These are phyloP conservation scores for Serpula lacrymans DNA, from an alignment of 768 basidiomycete genomes.

Conservation along the genomic window DNA sequence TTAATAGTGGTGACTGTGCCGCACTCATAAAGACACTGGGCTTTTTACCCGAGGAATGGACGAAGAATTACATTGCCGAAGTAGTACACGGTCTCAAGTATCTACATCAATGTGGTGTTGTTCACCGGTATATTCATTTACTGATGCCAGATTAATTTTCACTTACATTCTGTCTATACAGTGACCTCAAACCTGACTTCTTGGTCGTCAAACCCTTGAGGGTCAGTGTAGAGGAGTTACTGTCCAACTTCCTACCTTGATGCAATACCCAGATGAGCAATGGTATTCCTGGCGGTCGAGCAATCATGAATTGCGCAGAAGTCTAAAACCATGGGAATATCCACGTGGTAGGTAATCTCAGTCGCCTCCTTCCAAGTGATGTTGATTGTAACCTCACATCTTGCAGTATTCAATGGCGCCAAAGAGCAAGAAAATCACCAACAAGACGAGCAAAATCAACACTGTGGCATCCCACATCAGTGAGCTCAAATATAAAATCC, in stretches of 20 bases:
- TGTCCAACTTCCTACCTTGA: conserved; percentile 53
- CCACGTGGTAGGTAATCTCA: too few relatives aligned
- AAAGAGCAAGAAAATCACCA: too few relatives aligned
- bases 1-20: conserved; percentile 97
- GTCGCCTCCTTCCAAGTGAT: too few relatives aligned
- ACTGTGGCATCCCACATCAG: too few relatives aligned
- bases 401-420: too few relatives aligned
- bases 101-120: conserved; percentile 91
- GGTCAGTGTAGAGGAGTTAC: conserved; percentile 69
- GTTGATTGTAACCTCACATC: too few relatives aligned
- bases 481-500: too few relatives aligned
- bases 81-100: conserved; percentile 96
- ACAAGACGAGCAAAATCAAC: too few relatives aligned
- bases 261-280: too few relatives aligned
- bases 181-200: conserved; percentile 96
- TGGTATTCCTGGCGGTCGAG: too few relatives aligned
- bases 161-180: conserved; percentile 27
- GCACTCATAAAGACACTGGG: conserved; percentile 96
- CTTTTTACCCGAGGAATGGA: conserved; percentile 93
- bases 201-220: conserved; percentile 92
- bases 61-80: conserved; percentile 93
- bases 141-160: not conserved
- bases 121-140: conserved; percentile 77
- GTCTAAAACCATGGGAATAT: too few relatives aligned
- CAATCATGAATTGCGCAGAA: too few relatives aligned